Conservation (phyloP, 2,329 filamentous ascomycete genomes). For the Nemania abortiva region DNA sequence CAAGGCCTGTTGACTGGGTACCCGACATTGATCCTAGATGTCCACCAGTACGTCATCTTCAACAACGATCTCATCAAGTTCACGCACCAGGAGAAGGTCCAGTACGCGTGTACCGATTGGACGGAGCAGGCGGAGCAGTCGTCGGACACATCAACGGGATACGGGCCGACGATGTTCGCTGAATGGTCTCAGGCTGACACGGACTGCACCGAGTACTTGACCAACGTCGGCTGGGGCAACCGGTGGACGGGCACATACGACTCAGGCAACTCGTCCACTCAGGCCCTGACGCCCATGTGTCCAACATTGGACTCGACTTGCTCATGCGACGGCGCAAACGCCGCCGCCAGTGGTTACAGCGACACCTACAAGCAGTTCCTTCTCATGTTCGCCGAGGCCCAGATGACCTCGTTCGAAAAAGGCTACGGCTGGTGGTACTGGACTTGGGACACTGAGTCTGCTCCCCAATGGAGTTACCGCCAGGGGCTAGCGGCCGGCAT, state of each 20-base stretch:
- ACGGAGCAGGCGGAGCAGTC: constrained; percentile 79
- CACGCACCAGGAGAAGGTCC: constrained; percentile 84
- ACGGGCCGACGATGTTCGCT: constrained; percentile 92
- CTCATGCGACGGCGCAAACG: constrained; percentile 81
- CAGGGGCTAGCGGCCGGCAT: constrained; percentile 81
- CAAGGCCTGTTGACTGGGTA: constrained; percentile 81
- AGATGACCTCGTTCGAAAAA: constrained; percentile 94
- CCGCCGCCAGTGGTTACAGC: constrained; percentile 75
- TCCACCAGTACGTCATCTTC: constrained; percentile 99
- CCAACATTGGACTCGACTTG: constrained; percentile 75
- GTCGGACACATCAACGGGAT: constrained; percentile 80
- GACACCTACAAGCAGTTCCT: constrained; percentile 86
- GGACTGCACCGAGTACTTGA: constrained; percentile 88
- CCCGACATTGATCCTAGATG: constrained; percentile 86
- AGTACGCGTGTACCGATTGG: constrained; percentile 91
- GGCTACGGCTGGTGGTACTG: constrained; percentile 99
- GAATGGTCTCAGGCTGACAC: constrained; percentile 99
- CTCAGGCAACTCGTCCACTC: constrained; percentile 70
- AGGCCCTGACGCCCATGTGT: constrained; percentile 78
- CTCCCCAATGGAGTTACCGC: constrained; percentile 93
- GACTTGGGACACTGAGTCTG: constrained; percentile 93
- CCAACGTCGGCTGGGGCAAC: constrained; percentile 88
- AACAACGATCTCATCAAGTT: constrained; percentile 87
- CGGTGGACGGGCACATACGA: constrained; percentile 92
- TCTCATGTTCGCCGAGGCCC: constrained; percentile 90